These are phyloP conservation scores for Botrytis fabae DNA, from an alignment of 2,329 filamentous ascomycete genomes.

Conservation along the genomic window DNA sequence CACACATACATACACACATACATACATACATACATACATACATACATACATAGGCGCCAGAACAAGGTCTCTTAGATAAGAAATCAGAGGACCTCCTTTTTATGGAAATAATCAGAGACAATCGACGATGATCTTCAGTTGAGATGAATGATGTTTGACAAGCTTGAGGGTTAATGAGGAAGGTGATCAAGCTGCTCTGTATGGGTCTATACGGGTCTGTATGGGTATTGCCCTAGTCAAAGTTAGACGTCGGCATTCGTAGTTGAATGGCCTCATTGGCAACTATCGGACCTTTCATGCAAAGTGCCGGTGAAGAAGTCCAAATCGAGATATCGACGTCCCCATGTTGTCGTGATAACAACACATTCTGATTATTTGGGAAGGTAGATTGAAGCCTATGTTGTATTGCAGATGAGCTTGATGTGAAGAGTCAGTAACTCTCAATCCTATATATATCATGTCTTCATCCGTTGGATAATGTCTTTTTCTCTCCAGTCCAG, in stretches of 20 bases:
- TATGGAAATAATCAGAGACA: conserved; percentile 9
- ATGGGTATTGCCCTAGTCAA: not conserved
- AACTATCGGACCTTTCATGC: not conserved
- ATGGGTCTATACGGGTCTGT: conserved; percentile 10
- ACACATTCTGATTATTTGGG: conserved; percentile 12
- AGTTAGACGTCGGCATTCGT: conserved; percentile 10
- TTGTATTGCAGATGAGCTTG: not conserved
- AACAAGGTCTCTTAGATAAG: conserved; percentile 20
- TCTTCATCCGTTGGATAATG: not conserved
- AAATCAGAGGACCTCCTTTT: conserved; percentile 22
- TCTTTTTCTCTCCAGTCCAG: conserved; percentile 21
- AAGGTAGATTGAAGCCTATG: conserved; percentile 18
- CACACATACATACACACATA: conserved; percentile 15
- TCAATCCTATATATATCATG: conserved; percentile 21
- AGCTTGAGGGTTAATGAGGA: conserved; percentile 3
- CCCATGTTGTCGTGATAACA: conserved; percentile 5
- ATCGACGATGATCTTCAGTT: conserved; percentile 10
- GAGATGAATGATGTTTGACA: conserved; percentile 9
- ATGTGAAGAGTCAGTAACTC: not conserved
- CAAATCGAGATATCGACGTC: conserved; percentile 10
- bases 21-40: conserved; percentile 18
- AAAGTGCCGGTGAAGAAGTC: conserved; percentile 15
- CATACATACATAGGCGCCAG: conserved; percentile 9
- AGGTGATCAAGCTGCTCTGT: conserved; percentile 16
- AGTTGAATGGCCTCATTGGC: not conserved